Evolutionary conservation across 164 flowering plant species (phyloP).

Genomic region (Malania oleifera): DNA sequence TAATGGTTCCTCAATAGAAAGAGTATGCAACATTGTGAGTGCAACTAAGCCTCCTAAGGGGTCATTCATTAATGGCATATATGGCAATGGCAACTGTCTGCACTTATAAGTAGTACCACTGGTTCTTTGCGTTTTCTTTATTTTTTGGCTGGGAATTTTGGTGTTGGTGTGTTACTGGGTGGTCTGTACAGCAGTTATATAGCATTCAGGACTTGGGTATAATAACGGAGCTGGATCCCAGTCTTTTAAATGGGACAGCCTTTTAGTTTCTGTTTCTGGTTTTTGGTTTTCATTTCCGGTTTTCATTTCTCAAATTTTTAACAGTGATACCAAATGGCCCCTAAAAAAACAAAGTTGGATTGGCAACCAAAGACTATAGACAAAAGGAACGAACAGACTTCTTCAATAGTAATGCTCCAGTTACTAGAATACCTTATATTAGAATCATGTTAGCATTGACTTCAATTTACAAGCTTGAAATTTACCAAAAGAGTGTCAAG

Average conservation of each 20-base stretch:
- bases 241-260: slow-evolving; percentile 26
- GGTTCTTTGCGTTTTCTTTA: background rate
- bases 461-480: too few relatives aligned
- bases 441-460: too few relatives aligned
- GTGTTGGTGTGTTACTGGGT: slow-evolving; percentile 1
- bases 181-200: slow-evolving; percentile 20
- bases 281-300: too few relatives aligned
- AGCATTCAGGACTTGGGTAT: slow-evolving; percentile 9
- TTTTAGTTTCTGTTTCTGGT: slow-evolving; percentile 11
- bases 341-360: too few relatives aligned
- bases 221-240: slow-evolving; percentile 21
- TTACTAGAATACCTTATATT: too few relatives aligned
- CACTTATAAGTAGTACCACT: slow-evolving; percentile 20
- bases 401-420: too few relatives aligned
- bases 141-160: background rate
- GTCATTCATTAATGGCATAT: slow-evolving; percentile 34
- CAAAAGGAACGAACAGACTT: too few relatives aligned
- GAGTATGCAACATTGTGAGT: slow-evolving; percentile 33
- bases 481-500: too few relatives aligned
- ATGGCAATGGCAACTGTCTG: slow-evolving; percentile 59
- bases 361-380: too few relatives aligned
- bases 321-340: too few relatives aligned
- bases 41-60: slow-evolving; percentile 30
- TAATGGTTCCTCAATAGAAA: slow-evolving; percentile 33
- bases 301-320: too few relatives aligned